Evolutionary conservation across 2,329 filamentous ascomycete species (phyloP), one percentile per base, ranked within the genome.

Genomic region (Ceratocystis eucalypticola): DNA sequence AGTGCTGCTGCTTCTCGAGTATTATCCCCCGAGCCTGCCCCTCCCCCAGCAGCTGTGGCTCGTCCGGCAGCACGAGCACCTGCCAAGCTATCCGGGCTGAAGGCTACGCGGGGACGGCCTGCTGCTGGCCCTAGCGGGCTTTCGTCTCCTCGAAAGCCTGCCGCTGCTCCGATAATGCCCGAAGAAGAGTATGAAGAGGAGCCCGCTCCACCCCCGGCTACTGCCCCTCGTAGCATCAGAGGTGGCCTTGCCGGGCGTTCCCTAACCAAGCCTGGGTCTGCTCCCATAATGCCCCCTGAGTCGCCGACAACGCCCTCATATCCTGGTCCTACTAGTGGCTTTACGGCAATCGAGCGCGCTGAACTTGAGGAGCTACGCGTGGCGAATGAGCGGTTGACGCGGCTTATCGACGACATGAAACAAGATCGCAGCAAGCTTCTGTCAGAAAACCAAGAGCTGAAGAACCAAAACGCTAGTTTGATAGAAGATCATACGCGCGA

Each of bases 401-500:
- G 86, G 66, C 84, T 90, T 70, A 84, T 86, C 8, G 91, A 96
- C 65, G 92, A 96, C 57, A 79, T 92, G 71, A 85, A 90, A 65
- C 84, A 89, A 61, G 93, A 96, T 73, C 87, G 90, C 69, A 84
- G 86, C 67, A 92, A 88, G 72, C 82, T 96, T 62, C 83, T 86
- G 68, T 94, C 91, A 0, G 91, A 96, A 74, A 88, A 97, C 53
- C 88, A 93, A 71, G 94, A 97, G 76, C 82, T 99, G 37, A 95
- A 96, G 77, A 95, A 96, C 72, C 91, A 96, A 74, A 99, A 99
- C 72, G 94, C 94, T 28, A 88, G 94, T 69, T 80, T 99, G 44
- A 99, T 99, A 69, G 94, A 99, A 76, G 93, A 97, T 72, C 93
- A 97, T 74, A 99, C 94, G 0, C 84, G 93, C 61, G 93, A 99